Evolutionary conservation across 176 grass and related monocot species (phyloP).

Genomic region (Carex myosuroides): DNA sequence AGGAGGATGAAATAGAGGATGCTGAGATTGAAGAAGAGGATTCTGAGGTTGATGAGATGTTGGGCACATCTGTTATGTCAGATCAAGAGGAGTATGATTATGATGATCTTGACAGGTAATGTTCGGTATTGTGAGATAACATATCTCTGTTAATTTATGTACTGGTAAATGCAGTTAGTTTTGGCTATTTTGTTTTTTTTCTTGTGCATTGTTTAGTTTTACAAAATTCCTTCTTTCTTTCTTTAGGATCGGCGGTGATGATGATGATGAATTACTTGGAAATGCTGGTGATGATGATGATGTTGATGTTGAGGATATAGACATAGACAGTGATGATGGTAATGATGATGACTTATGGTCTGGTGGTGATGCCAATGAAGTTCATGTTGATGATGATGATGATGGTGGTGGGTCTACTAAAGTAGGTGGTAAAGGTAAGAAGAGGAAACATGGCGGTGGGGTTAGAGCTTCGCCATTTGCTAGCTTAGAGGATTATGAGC

Average conservation of each 20-base stretch:
- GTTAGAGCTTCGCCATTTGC: conserved; percentile 63
- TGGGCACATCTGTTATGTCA: conserved; percentile 12
- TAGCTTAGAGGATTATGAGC: conserved; percentile 69
- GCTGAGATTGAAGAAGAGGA: neutral
- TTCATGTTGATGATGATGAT: neutral
- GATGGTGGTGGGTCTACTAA: conserved; percentile 9
- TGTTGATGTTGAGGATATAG: conserved; percentile 15
- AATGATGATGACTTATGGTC: conserved; percentile 10
- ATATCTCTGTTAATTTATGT: neutral
- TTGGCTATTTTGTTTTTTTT: neutral
- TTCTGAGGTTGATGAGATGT: conserved; percentile 26
- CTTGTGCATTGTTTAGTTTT: neutral
- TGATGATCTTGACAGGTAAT: conserved; percentile 59
- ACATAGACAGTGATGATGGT: conserved; percentile 23
- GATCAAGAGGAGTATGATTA: conserved; percentile 59
- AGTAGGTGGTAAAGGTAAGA: conserved; percentile 18
- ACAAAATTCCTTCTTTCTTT: neutral
- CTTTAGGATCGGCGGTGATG: conserved; percentile 40
- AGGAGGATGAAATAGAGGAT: conserved; percentile 37
- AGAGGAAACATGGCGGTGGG: conserved; percentile 33
- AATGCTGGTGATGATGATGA: conserved; percentile 42
- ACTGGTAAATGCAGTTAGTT: neutral
- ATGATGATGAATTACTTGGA: conserved; percentile 76
- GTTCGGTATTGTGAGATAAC: neutral
- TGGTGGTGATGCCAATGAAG: neutral